Evolutionary conservation across 2,329 filamentous ascomycete genomes (phyloP), one percentile per base, ranked within the genome.

Genomic region (Corynespora cassiicola): DNA sequence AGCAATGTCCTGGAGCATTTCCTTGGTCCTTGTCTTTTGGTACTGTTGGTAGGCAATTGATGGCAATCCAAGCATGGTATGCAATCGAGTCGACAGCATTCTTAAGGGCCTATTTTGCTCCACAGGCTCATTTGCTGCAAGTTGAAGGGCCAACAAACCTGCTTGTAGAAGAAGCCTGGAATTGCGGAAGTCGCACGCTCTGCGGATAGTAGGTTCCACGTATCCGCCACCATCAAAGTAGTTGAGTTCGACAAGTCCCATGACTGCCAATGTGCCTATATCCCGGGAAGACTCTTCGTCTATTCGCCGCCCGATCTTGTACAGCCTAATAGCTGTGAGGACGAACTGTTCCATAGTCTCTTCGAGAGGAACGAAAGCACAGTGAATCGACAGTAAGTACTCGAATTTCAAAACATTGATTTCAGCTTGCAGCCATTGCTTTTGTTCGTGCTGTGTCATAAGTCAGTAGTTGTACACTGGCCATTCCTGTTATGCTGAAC

Each of bases 1-100:
- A 10, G 63, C 17, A 3, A 57, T 66, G 26, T 67, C 61, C 8
- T 63, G 31, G 3, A 68, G 48, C 52, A 68, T 65, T 29, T 67
- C 63, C 36, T 68, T 68, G 20, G 59, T 52, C 23, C 54, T 56
- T 3, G 50, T 52, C 22, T 56, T 37, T 11, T 35, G 38, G 35
- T 58, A 67, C 12, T 62, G 45, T 8, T 56, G 46, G 30, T 65
- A 63, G 11, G 63, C 62, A 21, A 55, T 42, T 16, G 52, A 59
- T 14, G 55, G 58, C 1, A 67, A 44, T 9, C 65, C 65, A 10
- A 65, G 50, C 12, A 56, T 53, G 8, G 64, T 39, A 36, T 67
- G 63, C 5, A 66, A 17, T 10, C 61, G 60, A 17, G 60, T 53
- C 7, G 63, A 58, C n/a, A 67, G 46, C n/a, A 68, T 36, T 26